phyloP scores from a whole-genome alignment of 148 eudicot species.

The Linanthus parryae region DNA sequence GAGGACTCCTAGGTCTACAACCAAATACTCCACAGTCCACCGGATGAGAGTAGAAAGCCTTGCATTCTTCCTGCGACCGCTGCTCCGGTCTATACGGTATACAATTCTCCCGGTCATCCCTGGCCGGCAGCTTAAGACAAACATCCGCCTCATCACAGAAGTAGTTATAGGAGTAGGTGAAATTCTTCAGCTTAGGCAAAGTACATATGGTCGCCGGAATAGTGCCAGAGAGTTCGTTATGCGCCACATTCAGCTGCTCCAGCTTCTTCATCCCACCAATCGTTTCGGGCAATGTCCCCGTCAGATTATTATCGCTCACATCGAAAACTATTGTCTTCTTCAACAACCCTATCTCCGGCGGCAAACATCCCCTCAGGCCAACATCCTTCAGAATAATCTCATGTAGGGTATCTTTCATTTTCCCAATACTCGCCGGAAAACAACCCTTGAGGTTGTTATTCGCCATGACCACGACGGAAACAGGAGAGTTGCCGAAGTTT shows the following conservation, averaged over 20 bases:
- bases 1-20: conserved; percentile 17
- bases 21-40: conserved; percentile 37
- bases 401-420: conserved; percentile 45
- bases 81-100: conserved; percentile 44
- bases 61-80: conserved; percentile 37
- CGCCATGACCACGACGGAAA: conserved; percentile 62
- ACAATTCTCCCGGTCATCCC: conserved; percentile 49
- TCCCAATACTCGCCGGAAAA: conserved; percentile 40
- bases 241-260: conserved; percentile 56
- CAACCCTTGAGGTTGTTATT: conserved; percentile 56
- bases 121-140: conserved; percentile 34
- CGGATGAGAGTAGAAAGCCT: conserved; percentile 31
- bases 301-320: conserved; percentile 39
- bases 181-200: conserved; percentile 56
- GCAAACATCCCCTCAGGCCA: conserved; percentile 49
- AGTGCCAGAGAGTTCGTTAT: conserved; percentile 43
- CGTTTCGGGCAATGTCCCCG: conserved; percentile 44
- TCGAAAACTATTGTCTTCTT: conserved; percentile 46
- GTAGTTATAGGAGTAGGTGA: conserved; percentile 55
- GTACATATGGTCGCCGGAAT: conserved; percentile 56
- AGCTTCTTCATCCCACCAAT: conserved; percentile 50
- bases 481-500: conserved; percentile 49
- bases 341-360: conserved; percentile 38
- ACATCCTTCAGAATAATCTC: conserved; percentile 42
- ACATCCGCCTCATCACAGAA: conserved; percentile 32